Base-by-base conservation (phyloP, 805 yeast species). In the Barnettozyma wickerhamii region DNA sequence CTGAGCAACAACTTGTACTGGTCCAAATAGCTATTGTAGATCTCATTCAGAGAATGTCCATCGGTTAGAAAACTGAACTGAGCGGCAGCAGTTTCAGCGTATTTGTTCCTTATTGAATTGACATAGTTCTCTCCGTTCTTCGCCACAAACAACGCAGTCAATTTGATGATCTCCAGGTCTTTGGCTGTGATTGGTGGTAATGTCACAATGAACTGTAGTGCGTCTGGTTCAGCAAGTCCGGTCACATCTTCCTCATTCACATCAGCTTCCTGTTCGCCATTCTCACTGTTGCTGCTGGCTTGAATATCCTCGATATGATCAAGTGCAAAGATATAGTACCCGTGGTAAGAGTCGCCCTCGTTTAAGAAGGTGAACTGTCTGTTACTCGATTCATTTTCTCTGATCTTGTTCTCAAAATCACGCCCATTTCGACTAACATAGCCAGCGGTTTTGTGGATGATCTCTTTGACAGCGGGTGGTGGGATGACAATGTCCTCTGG, bases 141-240 rank as follows among this genome's bases (percentile, higher is more conserved):
- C 1, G 88, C 85, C 1, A 76, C 76, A 51, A 74, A 78, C 39
- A 77, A 69, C 0, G 97, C 96, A 1, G 90, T 77, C 3, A 78
- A 53, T 56, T 85, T 84, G 32, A 91, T 72, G 10, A 84, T 67
- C 20, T 82, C 83, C 20, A 84, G 61, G 57, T 89, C 96, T 23
- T 71, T 64, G 1, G 73, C 55, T 0, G 91, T 76, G 3, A 87
- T 66, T 50, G 63, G 58, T 60, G 55, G 53, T 19, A 46, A 18
- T 7, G 56, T 35, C 5, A 40, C 30, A 13, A 50, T 26, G 17
- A 49, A 50, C 4, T 46, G 43, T 23, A 52, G 24, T 2, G 38
- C 27, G 19, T 31, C 30, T 20, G 35, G 36, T 19, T 27, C 37
- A 13, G 17, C 36, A 20, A 27, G 41, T 9, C 60, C 52, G 2